A percentile compares a stretch with the other conserved stretches of the same genome.
These are phyloP conservation scores for Leishmania braziliensis DNA, from an alignment of 208 protist species.

Conservation along the genomic window DNA sequence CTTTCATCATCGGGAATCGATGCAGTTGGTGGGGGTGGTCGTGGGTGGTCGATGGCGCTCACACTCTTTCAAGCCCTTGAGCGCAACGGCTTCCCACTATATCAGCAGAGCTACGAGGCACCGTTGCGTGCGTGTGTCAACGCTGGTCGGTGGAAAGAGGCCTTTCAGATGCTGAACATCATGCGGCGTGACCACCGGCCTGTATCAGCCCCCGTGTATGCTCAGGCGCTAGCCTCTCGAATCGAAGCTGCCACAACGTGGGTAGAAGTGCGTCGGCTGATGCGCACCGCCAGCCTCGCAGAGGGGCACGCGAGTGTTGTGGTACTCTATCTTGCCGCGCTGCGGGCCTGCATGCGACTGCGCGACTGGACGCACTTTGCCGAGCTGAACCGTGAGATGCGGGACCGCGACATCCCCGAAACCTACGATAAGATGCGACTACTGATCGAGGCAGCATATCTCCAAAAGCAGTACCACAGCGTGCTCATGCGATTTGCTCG, in stretches of 20 bases:
- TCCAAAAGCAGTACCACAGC: constrained; percentile 51
- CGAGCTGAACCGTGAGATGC: constrained; percentile 61
- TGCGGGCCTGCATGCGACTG: constrained; percentile 62
- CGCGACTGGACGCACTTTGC: constrained; percentile 68
- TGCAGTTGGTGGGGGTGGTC: neutral
- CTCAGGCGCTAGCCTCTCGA: constrained; percentile 39
- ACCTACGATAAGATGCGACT: constrained; percentile 76
- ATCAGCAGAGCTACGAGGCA: constrained; percentile 77
- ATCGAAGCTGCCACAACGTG: constrained; percentile 41
- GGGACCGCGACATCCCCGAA: constrained; percentile 53
- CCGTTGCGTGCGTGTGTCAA: constrained; percentile 66
- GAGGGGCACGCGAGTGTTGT: constrained; percentile 31
- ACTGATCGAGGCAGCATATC: constrained; percentile 66
- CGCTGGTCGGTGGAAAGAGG: constrained; percentile 58
- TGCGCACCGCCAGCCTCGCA: constrained; percentile 33
- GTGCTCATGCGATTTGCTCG: constrained; percentile 69
- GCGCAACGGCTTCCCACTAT: constrained; percentile 63
- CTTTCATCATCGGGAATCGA: neutral
- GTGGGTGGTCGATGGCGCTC: constrained; percentile 51
- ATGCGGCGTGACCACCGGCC: constrained; percentile 66
- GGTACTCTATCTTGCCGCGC: constrained; percentile 53
- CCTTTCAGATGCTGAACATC: constrained; percentile 38
- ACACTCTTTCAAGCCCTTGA: constrained; percentile 58
- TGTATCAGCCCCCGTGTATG: constrained; percentile 54
- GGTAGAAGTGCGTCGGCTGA: constrained; percentile 41